phyloP scores from a whole-genome alignment of 805 yeast species.

The Myxozyma melibiosi region DNA sequence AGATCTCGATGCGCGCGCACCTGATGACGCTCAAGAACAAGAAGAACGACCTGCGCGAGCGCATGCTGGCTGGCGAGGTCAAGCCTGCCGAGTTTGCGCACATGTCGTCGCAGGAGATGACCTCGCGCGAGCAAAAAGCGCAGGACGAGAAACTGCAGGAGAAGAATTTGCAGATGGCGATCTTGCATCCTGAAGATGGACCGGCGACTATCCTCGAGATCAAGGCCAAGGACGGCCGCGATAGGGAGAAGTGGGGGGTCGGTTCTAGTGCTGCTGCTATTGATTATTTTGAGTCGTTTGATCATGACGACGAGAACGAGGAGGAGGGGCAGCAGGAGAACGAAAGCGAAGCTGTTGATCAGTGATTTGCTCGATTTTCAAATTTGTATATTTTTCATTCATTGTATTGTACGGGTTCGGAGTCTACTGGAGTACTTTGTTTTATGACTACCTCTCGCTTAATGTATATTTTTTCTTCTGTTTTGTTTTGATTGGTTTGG shows the following conservation, averaged over 20 bases:
- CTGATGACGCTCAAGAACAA: slow-evolving; percentile 38
- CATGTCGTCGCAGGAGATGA: slow-evolving; percentile 40
- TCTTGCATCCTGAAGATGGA: slow-evolving; percentile 31
- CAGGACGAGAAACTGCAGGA: slow-evolving; percentile 38
- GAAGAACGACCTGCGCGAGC: slow-evolving; percentile 33
- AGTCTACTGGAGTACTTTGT: too few species aligned
- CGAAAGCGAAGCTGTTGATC: too few species aligned
- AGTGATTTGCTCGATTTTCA: neutral
- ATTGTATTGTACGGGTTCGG: too few species aligned
- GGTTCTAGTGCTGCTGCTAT: slow-evolving; percentile 47
- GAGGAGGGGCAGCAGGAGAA: too few species aligned
- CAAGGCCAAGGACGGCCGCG: slow-evolving; percentile 46
- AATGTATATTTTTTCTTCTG: too few species aligned
- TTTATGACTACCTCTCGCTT: too few species aligned
- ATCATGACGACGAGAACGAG: neutral
- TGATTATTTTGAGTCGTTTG: slow-evolving; percentile 32
- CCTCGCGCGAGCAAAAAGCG: slow-evolving; percentile 35
- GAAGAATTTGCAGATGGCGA: slow-evolving; percentile 17
- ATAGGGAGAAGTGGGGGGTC: slow-evolving; percentile 49
- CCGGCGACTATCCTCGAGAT: slow-evolving; percentile 38
- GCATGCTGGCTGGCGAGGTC: slow-evolving; percentile 37
- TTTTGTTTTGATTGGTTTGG: too few species aligned
- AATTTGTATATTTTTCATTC: neutral
- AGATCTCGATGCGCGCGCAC: slow-evolving; percentile 37
- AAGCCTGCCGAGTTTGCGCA: slow-evolving; percentile 39